Evolutionary conservation across 1,284 basidiomycete species (phyloP), one percentile per base, ranked within the genome.

Genomic region (Megacollybia platyphylla): DNA sequence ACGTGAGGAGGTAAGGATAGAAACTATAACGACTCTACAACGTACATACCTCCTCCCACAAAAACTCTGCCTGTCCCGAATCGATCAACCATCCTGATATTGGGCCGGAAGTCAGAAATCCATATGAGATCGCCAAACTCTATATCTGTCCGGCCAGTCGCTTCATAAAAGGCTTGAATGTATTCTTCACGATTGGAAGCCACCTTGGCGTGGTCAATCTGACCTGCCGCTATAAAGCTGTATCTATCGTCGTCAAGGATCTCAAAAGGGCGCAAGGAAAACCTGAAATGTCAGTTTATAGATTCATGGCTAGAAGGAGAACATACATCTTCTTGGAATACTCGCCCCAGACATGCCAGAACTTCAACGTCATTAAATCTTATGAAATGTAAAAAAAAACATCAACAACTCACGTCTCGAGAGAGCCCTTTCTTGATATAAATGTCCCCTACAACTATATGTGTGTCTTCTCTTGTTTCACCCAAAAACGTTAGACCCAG

Each of bases 311-410:
- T 24, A 36, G 41, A 34, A 46, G 30, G 15, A 10, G 40, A 7
- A 31, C 55, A 43, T 49, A 60, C 60, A 61, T 42, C n/a, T 46
- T 46, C 20, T 43, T 49, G 6, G 42, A 42, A 9, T 48, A 45
- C 35, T 58, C 57, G 17, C 63, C 61, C 62, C 59, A 62, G 46
- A 57, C 56, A 44, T 61, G 59, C 60, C 60, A 64, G 28, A 52
- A 50, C 62, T 62, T 15, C 15, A 15, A 43, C 7, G 29, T 31
- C 10, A 29, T 36, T 24, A 39, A 39, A 40, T 6, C 15, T 7
- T 18, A 32, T 24, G 13, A 15, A n/a, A 7, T 10, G 28, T 8
- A 7, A 18, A 30, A 20, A 30, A 38, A n/a, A 36, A 7, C 28
- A 27, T 15, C 0, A 11, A 29, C 20, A 9, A 46, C 58, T 6